A percentile compares a stretch with the other conserved stretches of the same genome.
Conservation (phyloP, 306 rosid genomes). For the Phaseolus lunatus region DNA sequence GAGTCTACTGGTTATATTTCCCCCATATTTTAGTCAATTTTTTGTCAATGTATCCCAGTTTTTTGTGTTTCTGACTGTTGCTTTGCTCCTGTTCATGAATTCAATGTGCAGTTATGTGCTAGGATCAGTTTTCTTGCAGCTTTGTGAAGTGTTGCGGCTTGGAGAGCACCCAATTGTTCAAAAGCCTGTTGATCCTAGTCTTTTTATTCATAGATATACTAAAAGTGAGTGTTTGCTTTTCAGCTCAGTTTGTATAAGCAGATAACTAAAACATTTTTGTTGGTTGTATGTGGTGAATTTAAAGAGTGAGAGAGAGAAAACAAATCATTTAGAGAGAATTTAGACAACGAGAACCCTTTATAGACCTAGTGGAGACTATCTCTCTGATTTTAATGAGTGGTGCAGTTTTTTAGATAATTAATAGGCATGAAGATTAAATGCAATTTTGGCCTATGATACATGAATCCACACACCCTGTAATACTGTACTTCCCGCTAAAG, state of each 20-base stretch:
- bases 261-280: constrained; percentile 6
- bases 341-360: neutral
- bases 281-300: neutral
- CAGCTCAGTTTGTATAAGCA: constrained; percentile 21
- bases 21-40: constrained; percentile 10
- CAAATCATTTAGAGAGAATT: constrained; percentile 9
- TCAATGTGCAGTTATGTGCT: constrained; percentile 69
- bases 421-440: neutral
- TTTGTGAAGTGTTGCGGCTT: constrained; percentile 72
- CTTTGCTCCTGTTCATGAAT: constrained; percentile 36
- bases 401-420: neutral
- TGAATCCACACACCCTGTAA: neutral
- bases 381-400: neutral
- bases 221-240: constrained; percentile 58
- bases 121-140: constrained; percentile 86
- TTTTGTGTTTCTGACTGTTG: constrained; percentile 38
- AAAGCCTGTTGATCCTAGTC: constrained; percentile 85
- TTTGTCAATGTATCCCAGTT: constrained; percentile 17
- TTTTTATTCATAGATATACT: constrained; percentile 69
- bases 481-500: neutral
- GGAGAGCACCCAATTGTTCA: constrained; percentile 72
- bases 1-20: constrained; percentile 20
- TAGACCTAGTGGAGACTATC: neutral
- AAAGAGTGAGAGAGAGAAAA: neutral
- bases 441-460: neutral